Percentiles rank a stretch among this genome's conserved stretches.
phyloP scores from a whole-genome alignment of 352 stramenopile genomes.

The Phytophthora pinifolia region DNA sequence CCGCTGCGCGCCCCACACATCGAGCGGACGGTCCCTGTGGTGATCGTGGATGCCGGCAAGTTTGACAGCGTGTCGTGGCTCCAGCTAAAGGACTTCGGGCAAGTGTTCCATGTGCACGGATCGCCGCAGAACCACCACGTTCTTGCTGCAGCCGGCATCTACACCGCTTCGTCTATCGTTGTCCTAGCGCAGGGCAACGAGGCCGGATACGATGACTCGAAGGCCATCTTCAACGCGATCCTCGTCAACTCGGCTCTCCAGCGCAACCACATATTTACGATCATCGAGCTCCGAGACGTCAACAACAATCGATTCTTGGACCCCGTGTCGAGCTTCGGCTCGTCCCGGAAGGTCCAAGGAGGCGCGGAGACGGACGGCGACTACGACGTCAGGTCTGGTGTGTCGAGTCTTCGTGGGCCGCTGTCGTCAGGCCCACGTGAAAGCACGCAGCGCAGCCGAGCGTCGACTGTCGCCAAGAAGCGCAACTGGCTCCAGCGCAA shows the following conservation, averaged over 20 bases:
- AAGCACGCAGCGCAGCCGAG: slow-evolving; percentile 24
- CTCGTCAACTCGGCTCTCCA: slow-evolving; percentile 74
- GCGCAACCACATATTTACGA: slow-evolving; percentile 74
- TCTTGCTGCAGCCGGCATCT: slow-evolving; percentile 73
- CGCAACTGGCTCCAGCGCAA: slow-evolving; percentile 48
- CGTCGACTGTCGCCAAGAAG: slow-evolving; percentile 38
- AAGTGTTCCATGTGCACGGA: slow-evolving; percentile 81
- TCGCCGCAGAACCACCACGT: slow-evolving; percentile 75
- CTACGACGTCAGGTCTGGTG: slow-evolving; percentile 26
- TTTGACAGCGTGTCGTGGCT: slow-evolving; percentile 76
- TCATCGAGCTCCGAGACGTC: slow-evolving; percentile 84
- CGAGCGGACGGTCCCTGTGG: slow-evolving; percentile 58
- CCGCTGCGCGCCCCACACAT: slow-evolving; percentile 75
- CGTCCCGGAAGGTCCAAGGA: slow-evolving; percentile 16
- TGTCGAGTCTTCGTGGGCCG: slow-evolving; percentile 22
- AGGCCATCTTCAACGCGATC: slow-evolving; percentile 87
- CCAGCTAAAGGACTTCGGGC: slow-evolving; percentile 59
- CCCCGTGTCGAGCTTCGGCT: slow-evolving; percentile 64
- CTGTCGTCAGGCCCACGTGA: slow-evolving; percentile 21
- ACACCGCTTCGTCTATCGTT: slow-evolving; percentile 77
- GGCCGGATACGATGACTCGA: slow-evolving; percentile 77
- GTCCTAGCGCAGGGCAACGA: slow-evolving; percentile 78
- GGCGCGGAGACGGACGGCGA: slow-evolving; percentile 18
- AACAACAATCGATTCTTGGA: slow-evolving; percentile 87
- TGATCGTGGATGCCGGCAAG: slow-evolving; percentile 71